These are phyloP conservation scores for Russula sp. DNA, from an alignment of 768 basidiomycete genomes.

Conservation along the genomic window DNA sequence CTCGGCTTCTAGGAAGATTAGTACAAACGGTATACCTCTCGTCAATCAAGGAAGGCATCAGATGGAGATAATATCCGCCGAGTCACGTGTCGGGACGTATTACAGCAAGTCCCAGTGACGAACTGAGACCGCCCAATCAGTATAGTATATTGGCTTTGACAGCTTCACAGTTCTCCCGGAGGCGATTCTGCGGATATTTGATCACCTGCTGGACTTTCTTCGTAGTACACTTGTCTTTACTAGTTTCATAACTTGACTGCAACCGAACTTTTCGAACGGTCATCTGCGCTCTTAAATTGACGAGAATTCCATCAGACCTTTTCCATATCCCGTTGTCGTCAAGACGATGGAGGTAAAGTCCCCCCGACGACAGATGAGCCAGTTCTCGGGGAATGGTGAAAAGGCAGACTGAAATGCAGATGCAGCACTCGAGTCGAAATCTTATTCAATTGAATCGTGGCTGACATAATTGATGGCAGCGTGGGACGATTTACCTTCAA, in stretches of 20 bases:
- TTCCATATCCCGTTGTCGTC: constrained; percentile 9
- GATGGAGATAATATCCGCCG: neutral
- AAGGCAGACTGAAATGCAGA: neutral
- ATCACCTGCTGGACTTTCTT: neutral
- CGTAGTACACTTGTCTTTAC: neutral
- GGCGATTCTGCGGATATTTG: neutral
- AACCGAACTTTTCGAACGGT: neutral
- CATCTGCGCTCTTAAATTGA: neutral
- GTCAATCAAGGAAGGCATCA: neutral
- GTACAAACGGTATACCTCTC: neutral
- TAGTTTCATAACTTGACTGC: neutral
- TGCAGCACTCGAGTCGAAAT: too few relatives aligned
- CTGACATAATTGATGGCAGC: constrained; percentile 1
- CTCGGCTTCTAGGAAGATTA: neutral
- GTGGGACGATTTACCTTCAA: neutral
- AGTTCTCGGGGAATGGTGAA: neutral
- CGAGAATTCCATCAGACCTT: neutral
- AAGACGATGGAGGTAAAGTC: constrained; percentile 3
- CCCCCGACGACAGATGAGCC: neutral
- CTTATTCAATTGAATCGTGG: neutral
- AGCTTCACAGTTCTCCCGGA: neutral
- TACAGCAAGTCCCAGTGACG: neutral
- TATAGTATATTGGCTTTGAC: neutral
- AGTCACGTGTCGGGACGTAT: constrained; percentile 1
- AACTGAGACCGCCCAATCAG: neutral